These are phyloP conservation scores for Beauveria rudraprayagi DNA, from an alignment of 2,329 filamentous ascomycete genomes.

Conservation along the genomic window DNA sequence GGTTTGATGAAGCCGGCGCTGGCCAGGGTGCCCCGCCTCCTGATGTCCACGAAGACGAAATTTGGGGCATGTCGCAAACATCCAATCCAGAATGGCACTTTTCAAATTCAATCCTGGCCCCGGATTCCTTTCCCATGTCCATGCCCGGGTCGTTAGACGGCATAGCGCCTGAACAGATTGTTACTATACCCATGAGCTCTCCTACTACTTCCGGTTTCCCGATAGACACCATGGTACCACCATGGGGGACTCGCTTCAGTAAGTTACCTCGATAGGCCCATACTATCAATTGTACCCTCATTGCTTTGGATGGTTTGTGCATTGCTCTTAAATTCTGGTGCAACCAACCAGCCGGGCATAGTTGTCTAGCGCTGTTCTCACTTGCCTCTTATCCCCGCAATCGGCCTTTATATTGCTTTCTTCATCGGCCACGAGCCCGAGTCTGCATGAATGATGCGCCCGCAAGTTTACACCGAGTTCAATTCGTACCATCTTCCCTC, in stretches of 20 bases:
- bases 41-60: not conserved
- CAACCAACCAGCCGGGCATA: not conserved
- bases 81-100: not conserved
- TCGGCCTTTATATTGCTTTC: not conserved
- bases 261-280: no score
- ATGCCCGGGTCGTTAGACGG: not conserved
- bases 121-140: not conserved
- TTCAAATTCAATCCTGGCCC: not conserved
- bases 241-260: not conserved
- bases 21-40: not conserved
- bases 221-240: not conserved
- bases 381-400: not conserved
- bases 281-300: no score
- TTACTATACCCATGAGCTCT: not conserved
- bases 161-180: not conserved
- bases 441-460: no score
- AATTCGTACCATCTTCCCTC: no score
- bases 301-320: no score
- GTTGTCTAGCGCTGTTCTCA: not conserved
- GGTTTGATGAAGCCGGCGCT: constrained; percentile 7
- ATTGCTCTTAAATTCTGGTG: no score
- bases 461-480: no score
- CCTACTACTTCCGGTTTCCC: not conserved
- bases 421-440: not conserved
- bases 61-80: not conserved